A percentile compares a stretch with the other conserved stretches of the same genome.
These are phyloP conservation scores for Zangia roseola DNA, from an alignment of 768 basidiomycete genomes.

Conservation along the genomic window DNA sequence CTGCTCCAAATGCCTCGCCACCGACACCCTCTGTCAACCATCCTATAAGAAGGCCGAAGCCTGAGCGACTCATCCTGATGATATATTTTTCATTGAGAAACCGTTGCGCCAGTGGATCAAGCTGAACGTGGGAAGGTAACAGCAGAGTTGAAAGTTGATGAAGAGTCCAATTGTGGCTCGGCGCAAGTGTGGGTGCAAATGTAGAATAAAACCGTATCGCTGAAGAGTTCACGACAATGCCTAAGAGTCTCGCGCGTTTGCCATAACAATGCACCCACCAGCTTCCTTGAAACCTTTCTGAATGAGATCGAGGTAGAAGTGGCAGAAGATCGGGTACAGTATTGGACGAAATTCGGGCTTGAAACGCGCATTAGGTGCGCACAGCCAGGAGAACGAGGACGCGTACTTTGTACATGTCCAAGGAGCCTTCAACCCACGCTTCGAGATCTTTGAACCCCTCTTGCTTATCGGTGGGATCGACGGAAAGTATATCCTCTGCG, in stretches of 20 bases:
- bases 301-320: conserved; percentile 94
- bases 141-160: conserved; percentile 79
- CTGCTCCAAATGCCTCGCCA: conserved; percentile 78
- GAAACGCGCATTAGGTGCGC: conserved; percentile 13
- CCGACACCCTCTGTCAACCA: conserved; percentile 95
- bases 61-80: conserved; percentile 85
- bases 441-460: conserved; percentile 85
- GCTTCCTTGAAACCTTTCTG: conserved; percentile 88
- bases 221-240: conserved; percentile 31
- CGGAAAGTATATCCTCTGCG: conserved; percentile 76
- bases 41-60: conserved; percentile 87
- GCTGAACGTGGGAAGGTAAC: conserved; percentile 80
- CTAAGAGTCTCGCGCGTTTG: conserved; percentile 1
- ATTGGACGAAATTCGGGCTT: conserved; percentile 94
- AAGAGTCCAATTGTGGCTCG: conserved; percentile 65
- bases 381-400: not conserved
- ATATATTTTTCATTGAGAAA: conserved; percentile 91
- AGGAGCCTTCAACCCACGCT: conserved; percentile 84
- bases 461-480: conserved; percentile 82
- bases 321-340: conserved; percentile 93
- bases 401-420: conserved; percentile 87
- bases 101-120: conserved; percentile 77
- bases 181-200: conserved; percentile 66
- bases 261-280: conserved; percentile 47
- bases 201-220: conserved; percentile 73